A percentile compares a stretch with the other conserved stretches of the same genome.
Evolutionary conservation across 805 yeast species (phyloP).

Genomic region (Candida boidinii): DNA sequence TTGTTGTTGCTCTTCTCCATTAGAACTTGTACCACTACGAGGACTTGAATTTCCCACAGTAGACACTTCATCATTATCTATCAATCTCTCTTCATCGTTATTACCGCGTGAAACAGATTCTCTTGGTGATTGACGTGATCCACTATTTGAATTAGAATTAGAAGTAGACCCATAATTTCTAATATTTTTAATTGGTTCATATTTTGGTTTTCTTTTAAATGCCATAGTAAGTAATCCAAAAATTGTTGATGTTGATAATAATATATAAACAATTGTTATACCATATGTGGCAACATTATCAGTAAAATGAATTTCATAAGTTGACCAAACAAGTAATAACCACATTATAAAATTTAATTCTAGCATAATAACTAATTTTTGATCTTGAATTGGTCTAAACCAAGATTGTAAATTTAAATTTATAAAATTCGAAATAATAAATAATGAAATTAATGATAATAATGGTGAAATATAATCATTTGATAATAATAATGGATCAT

Average conservation of each 20-base stretch:
- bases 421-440: conserved; percentile 46
- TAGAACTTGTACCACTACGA: too few species aligned
- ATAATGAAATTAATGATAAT: conserved; percentile 36
- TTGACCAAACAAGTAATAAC: conserved; percentile 42
- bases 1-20: too few species aligned
- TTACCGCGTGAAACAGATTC: background rate
- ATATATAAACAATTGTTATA: conserved; percentile 34
- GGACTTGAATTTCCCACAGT: too few species aligned
- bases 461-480: conserved; percentile 42
- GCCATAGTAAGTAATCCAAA: conserved; percentile 46
- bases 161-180: conserved; percentile 14
- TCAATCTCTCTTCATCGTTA: too few species aligned
- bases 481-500: conserved; percentile 45
- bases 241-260: conserved; percentile 37
- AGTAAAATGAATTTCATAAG: conserved; percentile 37
- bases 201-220: conserved; percentile 18
- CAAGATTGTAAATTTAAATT: conserved; percentile 38
- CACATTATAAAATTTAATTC: conserved; percentile 52
- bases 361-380: conserved; percentile 47
- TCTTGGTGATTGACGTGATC: background rate
- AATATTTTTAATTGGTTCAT: conserved; percentile 9
- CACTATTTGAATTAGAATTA: background rate
- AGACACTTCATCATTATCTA: too few species aligned
- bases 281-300: conserved; percentile 48
- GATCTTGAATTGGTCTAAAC: conserved; percentile 45